Evolutionary conservation across 345 rosid genomes (phyloP), one percentile per base, ranked within the genome.

Genomic region (Pugionium dolabratum): DNA sequence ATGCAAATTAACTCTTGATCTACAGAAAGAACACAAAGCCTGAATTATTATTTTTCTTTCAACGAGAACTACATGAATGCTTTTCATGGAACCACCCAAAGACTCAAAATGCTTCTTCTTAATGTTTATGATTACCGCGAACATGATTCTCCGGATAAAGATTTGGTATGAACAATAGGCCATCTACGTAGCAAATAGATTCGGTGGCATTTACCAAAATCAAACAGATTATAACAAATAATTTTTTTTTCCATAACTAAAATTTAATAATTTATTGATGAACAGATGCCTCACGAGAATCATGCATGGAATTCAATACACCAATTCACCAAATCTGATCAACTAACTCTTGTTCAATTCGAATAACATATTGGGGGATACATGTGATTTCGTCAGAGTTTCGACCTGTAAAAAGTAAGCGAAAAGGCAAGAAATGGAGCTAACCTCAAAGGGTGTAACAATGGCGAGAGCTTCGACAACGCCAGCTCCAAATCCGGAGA

Each of bases 401-500:
- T 47, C 40, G 70, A 5, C 10, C 33, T 44, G 52, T 5, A 32
- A 69, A 9, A 18, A 18, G 37, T 48, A 47, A 42, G 32, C 45
- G 25, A 44, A 10, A 64, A 54, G 52, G 47, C 40, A 32, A 9
- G 0, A 37, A 31, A 55, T 0, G 59, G 3, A 2, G 3, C 62
- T 36, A 32, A 88, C 97, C 96, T 94, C 97, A 53, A 94, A 94
- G 4, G 99, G 99, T 29, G 99, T 88, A 18, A 94, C 97, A 61
- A 94, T 84, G 52, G 74, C 90, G 56, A 94, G 96, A 49, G 96
- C 97, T 75, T 94, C 99, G 2, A 88, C 90, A 57, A 94, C 99
- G 1, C 97, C 96, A 33, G 99, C 97, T 37, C 97, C 99, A 53
- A 94, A 90, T 9, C 99, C 97, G 10, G 99, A 74, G 29, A 88